Conservation (phyloP, 2,329 filamentous ascomycete genomes). For the Xylaria sp. region DNA sequence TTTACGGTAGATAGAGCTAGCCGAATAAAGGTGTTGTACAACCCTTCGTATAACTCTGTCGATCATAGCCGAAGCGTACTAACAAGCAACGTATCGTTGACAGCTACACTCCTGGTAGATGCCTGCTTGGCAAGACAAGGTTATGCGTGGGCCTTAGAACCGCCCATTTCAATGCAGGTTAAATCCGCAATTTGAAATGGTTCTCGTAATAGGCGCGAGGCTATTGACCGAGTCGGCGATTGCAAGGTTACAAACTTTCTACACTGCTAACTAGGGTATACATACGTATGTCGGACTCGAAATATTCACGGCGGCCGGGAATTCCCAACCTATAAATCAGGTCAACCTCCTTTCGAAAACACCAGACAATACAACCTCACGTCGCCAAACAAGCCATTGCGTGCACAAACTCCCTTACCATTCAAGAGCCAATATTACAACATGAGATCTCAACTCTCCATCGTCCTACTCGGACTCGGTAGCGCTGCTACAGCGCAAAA, state of each 20-base stretch:
- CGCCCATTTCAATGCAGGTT: neutral
- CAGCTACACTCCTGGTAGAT: no score
- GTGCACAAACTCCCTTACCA: neutral
- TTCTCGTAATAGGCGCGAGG: neutral
- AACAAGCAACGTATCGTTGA: neutral
- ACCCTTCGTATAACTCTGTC: neutral
- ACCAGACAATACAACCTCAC: neutral
- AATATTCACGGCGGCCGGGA: neutral
- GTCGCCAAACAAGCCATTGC: neutral
- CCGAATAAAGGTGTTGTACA: neutral
- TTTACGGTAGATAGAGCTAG: neutral
- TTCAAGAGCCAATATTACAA: neutral
- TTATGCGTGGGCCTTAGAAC: neutral
- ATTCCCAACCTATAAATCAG: neutral
- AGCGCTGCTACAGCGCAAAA: neutral
- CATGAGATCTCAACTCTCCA: conserved; percentile 13
- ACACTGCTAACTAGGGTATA: conserved; percentile 12
- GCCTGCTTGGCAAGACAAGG: conserved; percentile 2
- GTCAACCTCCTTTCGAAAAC: no score
- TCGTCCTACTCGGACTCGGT: conserved; percentile 12
- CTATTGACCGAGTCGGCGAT: neutral
- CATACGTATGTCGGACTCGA: conserved; percentile 4
- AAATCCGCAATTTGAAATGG: conserved; percentile 2
- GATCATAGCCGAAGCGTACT: neutral
- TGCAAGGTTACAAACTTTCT: conserved; percentile 1